A percentile compares a stretch with the other conserved stretches of the same genome.
Conservation (phyloP, 23 red algal species). For the Gracilaria gracilis region DNA sequence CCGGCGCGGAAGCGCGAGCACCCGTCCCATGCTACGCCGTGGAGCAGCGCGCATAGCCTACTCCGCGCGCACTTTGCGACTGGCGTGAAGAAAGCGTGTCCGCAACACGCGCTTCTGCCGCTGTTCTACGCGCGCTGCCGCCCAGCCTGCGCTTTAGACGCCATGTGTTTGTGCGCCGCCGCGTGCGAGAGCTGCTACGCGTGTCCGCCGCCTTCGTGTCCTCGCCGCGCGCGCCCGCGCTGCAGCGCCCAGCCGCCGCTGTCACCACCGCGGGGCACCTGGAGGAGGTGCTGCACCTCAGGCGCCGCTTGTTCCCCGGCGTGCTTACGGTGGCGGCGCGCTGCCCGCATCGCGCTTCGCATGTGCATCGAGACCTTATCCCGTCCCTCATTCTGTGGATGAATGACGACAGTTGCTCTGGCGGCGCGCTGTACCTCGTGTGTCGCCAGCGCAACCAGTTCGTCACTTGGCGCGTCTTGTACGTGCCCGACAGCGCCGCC, state of each 20-base stretch:
- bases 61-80: constrained; percentile 12
- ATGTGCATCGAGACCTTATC: constrained; percentile 53
- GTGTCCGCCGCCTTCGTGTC: constrained; percentile 34
- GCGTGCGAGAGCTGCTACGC: constrained; percentile 23
- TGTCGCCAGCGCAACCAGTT: too few species aligned
- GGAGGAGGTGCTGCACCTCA: constrained; percentile 36
- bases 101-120: constrained; percentile 29
- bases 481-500: constrained; percentile 27
- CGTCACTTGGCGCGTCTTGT: constrained; percentile 65
- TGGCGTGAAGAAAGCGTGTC: constrained; percentile 48
- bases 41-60: constrained; percentile 74
- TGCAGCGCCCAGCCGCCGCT: not conserved
- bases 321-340: constrained; percentile 60
- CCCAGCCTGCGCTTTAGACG: constrained; percentile 49
- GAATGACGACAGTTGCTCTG: constrained; percentile 72
- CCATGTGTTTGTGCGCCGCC: constrained; percentile 46
- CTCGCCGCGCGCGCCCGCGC: too few species aligned
- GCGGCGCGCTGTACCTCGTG: constrained; percentile 75
- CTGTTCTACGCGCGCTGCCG: constrained; percentile 34
- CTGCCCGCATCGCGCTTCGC: constrained; percentile 45
- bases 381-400: constrained; percentile 85
- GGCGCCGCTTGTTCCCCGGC: constrained; percentile 33
- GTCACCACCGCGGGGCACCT: not conserved
- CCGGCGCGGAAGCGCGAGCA: not conserved
- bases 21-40: constrained; percentile 68